These are phyloP conservation scores for Plantago elongata DNA, from an alignment of 257 asterid species.

Conservation along the genomic window DNA sequence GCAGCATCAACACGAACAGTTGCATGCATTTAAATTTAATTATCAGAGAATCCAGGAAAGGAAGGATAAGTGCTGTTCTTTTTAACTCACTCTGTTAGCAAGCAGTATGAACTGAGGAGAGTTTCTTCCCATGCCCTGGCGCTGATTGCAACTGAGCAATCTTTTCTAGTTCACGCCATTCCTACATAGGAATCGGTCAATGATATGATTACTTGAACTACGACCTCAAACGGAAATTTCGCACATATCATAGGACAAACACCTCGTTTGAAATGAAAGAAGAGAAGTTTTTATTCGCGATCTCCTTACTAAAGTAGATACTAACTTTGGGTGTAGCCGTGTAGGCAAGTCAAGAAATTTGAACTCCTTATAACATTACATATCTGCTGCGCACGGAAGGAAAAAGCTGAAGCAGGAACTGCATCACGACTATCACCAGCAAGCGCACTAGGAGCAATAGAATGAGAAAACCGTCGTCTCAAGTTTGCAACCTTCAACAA, in stretches of 20 bases:
- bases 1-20: no score
- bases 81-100: constrained; percentile 45
- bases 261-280: constrained; percentile 76
- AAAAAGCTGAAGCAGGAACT: constrained; percentile 97
- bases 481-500: constrained; percentile 67
- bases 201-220: background rate
- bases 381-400: constrained; percentile 85
- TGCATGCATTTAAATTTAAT: no score
- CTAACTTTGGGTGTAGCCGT: no score
- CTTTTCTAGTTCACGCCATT: constrained; percentile 55
- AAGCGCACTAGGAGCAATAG: constrained; percentile 98
- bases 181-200: constrained; percentile 32
- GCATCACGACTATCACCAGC: constrained; percentile 99
- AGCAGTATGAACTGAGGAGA: constrained; percentile 39
- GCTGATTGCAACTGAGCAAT: constrained; percentile 44
- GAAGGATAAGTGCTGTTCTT: constrained; percentile 15
- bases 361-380: constrained; percentile 96
- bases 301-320: constrained; percentile 60
- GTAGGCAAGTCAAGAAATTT: constrained; percentile 98
- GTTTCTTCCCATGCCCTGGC: constrained; percentile 58
- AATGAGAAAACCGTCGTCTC: constrained; percentile 81
- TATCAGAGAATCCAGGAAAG: no score
- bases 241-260: constrained; percentile 12
- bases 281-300: constrained; percentile 72
- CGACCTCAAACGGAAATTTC: constrained; percentile 1